Percentiles rank a stretch among this genome's conserved stretches.
Evolutionary conservation across 495 filamentous ascomycete genomes (phyloP).

Genomic region (Trichoderma reesei): DNA sequence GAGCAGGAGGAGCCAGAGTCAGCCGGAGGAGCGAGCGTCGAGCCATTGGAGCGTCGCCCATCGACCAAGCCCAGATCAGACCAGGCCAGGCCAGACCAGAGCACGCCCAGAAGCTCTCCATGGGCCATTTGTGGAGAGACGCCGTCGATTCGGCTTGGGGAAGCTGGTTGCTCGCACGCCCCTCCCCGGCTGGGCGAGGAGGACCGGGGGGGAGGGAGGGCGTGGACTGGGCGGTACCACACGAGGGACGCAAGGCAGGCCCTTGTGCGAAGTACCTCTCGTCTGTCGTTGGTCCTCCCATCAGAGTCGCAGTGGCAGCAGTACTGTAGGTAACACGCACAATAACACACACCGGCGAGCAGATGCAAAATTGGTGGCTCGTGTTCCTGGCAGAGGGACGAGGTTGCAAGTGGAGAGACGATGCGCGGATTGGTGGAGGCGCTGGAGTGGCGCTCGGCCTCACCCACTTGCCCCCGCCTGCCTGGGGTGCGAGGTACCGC

Average conservation of each 20-base stretch:
- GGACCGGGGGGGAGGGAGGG: neutral
- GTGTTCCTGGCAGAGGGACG: neutral
- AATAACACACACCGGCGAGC: neutral
- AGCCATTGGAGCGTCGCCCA: neutral
- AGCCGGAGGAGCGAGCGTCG: neutral
- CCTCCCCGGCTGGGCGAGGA: neutral
- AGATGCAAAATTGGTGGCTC: neutral
- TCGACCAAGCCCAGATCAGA: neutral
- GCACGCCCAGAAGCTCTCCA: neutral
- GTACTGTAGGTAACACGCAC: too few relatives aligned
- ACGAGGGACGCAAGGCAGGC: too few relatives aligned
- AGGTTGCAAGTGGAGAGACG: neutral
- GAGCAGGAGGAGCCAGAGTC: neutral
- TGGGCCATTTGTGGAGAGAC: neutral
- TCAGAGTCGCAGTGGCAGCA: too few relatives aligned
- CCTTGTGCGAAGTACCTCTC: too few relatives aligned
- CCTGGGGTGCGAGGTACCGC: too few relatives aligned
- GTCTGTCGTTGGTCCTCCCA: too few relatives aligned
- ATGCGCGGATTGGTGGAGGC: too few relatives aligned
- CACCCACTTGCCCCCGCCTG: neutral
- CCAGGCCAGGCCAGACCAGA: too few relatives aligned
- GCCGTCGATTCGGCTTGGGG: neutral
- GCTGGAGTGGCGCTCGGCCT: slow-evolving; percentile 5
- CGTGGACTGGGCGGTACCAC: neutral
- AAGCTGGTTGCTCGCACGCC: neutral